Conservation (phyloP, 2,329 filamentous ascomycete species). For the Emericellopsis atlantica region DNA sequence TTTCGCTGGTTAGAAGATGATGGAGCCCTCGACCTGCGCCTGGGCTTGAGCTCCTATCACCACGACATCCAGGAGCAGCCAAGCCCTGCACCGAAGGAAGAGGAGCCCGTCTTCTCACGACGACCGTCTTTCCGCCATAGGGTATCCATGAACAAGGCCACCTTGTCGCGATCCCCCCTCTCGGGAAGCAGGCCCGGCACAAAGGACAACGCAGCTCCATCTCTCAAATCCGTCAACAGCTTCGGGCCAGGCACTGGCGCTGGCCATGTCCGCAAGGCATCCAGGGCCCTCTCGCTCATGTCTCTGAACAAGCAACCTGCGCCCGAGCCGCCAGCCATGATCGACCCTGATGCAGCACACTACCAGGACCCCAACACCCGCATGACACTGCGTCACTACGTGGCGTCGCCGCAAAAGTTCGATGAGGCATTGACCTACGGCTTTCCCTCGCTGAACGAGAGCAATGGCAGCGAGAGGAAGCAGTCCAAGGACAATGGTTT, state of each 20-base stretch:
- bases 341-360: constrained; percentile 65
- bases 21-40: constrained; percentile 52
- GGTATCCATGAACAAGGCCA: constrained; percentile 56
- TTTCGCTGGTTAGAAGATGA: constrained; percentile 67
- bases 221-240: constrained; percentile 8
- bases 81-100: too few relatives aligned
- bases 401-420: constrained; percentile 86
- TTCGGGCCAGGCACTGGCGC: background rate
- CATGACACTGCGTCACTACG: constrained; percentile 71
- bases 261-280: constrained; percentile 34
- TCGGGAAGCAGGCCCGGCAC: constrained; percentile 32
- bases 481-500: constrained; percentile 8
- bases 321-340: constrained; percentile 22
- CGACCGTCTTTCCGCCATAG: constrained; percentile 56
- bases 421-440: constrained; percentile 92
- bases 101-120: constrained; percentile 8
- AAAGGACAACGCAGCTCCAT: constrained; percentile 20
- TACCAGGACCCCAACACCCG: constrained; percentile 86
- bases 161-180: constrained; percentile 43
- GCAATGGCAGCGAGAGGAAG: constrained; percentile 1
- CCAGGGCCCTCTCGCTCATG: constrained; percentile 42
- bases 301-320: constrained; percentile 27
- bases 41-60: constrained; percentile 61
- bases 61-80: constrained; percentile 42
- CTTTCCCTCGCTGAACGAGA: constrained; percentile 56